Percentiles rank a stretch among this genome's conserved stretches.
phyloP scores from a whole-genome alignment of 306 rosid genomes.

The Fragaria nilgerrensis region DNA sequence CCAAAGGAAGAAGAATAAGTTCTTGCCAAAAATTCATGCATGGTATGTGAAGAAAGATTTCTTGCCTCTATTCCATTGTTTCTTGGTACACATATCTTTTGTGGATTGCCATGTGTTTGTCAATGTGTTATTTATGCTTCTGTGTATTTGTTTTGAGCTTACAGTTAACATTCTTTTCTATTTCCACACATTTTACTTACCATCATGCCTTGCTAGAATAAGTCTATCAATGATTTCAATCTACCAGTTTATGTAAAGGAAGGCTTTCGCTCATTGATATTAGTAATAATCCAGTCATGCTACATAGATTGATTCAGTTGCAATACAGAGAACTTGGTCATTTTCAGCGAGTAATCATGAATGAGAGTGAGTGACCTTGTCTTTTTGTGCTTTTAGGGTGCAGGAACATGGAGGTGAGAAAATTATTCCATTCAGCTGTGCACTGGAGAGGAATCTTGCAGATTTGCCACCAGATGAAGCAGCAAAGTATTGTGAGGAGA shows the following conservation, averaged over 20 bases:
- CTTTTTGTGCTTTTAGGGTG: conserved; percentile 58
- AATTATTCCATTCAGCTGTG: conserved; percentile 91
- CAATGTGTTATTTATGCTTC: not conserved
- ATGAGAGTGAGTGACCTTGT: conserved; percentile 18
- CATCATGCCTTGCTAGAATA: not conserved
- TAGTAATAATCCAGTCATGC: not conserved
- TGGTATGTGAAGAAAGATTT: conserved; percentile 47
- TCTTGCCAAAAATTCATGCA: conserved; percentile 95
- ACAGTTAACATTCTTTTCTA: not conserved
- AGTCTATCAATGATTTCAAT: not conserved
- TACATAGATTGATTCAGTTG: not conserved
- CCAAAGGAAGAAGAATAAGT: conserved; percentile 95
- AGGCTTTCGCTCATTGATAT: not conserved
- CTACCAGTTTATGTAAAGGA: not conserved
- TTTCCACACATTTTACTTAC: not conserved
- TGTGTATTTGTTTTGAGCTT: not conserved
- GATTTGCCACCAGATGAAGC: conserved; percentile 81
- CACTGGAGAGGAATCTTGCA: conserved; percentile 77
- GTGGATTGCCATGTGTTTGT: not conserved
- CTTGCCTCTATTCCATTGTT: not conserved
- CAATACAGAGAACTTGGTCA: not conserved
- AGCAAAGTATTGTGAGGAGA: conserved; percentile 83
- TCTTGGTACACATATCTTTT: not conserved
- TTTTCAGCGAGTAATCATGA: not conserved
- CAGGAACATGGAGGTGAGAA: conserved; percentile 95